phyloP scores from a whole-genome alignment of 2,329 filamentous ascomycete genomes.

The Mariannaea elegans region DNA sequence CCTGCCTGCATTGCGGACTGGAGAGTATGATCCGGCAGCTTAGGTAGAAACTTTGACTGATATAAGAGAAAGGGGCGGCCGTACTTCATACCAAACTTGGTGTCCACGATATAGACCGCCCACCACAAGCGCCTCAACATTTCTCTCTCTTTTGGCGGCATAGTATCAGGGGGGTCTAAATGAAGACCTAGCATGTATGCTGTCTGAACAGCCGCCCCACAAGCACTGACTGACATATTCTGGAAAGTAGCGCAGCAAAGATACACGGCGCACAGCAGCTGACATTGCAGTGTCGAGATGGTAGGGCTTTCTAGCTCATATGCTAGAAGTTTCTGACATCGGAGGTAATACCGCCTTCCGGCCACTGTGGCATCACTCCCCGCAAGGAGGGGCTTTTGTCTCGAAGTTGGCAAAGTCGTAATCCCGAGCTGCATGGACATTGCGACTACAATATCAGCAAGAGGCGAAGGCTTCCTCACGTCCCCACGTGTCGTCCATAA shows the following conservation, averaged over 20 bases:
- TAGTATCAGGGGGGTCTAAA: conserved; percentile 49
- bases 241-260: conserved; percentile 57
- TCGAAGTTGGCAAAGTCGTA: background rate
- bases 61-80: conserved; percentile 52
- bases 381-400: background rate
- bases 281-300: conserved; percentile 57
- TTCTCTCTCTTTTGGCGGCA: conserved; percentile 48
- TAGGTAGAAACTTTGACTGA: background rate
- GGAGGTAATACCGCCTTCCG: background rate
- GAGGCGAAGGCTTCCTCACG: background rate
- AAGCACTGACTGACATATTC: conserved; percentile 54
- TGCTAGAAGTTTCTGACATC: conserved; percentile 44
- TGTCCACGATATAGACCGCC: conserved; percentile 58
- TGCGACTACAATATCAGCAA: background rate
- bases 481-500: background rate
- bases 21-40: background rate
- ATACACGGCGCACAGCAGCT: conserved; percentile 56
- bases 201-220: conserved; percentile 52
- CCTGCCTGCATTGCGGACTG: background rate
- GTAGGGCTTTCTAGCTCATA: conserved; percentile 57
- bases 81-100: conserved; percentile 55
- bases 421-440: background rate
- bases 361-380: background rate
- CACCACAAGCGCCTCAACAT: conserved; percentile 62
- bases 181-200: conserved; percentile 59